These are phyloP conservation scores for Austroboletus niveus DNA, from an alignment of 1,284 basidiomycete species.

Conservation along the genomic window DNA sequence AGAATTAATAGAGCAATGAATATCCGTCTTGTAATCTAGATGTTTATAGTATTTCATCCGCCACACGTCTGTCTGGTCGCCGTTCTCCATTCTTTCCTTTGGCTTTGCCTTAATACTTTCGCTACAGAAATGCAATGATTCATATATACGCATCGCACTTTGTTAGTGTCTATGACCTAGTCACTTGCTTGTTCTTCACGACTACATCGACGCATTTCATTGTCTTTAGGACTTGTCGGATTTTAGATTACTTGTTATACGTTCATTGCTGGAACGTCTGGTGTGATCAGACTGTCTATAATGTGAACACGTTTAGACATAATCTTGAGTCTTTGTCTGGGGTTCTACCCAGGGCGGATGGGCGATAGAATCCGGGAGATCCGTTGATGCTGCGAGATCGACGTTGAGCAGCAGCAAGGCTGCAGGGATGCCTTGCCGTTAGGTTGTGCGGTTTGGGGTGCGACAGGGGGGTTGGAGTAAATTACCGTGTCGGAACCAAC, in stretches of 20 bases:
- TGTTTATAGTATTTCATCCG: conserved; percentile 28
- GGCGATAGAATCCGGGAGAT: background rate
- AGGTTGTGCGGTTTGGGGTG: background rate
- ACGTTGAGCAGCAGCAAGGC: background rate
- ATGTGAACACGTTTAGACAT: too few relatives aligned
- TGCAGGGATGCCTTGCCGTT: conserved; percentile 1
- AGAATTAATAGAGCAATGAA: conserved; percentile 30
- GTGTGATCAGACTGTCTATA: too few relatives aligned
- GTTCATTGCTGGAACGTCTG: conserved; percentile 3
- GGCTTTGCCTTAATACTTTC: conserved; percentile 11
- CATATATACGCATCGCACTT: conserved; percentile 18
- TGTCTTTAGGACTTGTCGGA: background rate
- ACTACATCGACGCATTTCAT: background rate
- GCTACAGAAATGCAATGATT: conserved; percentile 13
- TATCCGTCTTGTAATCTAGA: conserved; percentile 37
- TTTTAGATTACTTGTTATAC: conserved; percentile 6
- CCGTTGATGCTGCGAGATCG: background rate
- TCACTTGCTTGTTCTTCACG: conserved; percentile 4
- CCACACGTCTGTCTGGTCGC: conserved; percentile 15
- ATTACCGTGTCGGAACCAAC: conserved; percentile 21
- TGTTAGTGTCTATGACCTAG: background rate
- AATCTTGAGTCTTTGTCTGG: too few relatives aligned
- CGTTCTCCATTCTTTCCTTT: conserved; percentile 17
- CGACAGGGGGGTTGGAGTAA: conserved; percentile 11
- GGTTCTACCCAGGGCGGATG: too few relatives aligned